Evolutionary conservation across 2,329 filamentous ascomycete species (phyloP), one percentile per base, ranked within the genome.

Genomic region (Cladosporium sphaerospermum): DNA sequence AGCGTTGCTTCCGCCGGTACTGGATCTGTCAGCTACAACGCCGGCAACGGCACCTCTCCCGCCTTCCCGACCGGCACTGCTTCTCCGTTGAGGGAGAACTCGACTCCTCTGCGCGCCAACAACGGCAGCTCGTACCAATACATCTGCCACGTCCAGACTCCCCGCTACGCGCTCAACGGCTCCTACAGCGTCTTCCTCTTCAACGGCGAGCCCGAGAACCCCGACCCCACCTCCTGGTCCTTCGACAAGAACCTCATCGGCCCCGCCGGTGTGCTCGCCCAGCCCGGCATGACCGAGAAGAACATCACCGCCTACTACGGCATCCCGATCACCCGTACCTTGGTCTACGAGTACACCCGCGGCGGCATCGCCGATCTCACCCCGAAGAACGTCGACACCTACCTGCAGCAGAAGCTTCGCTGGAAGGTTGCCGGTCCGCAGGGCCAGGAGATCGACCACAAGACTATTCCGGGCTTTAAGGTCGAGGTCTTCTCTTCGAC

Each of bases 111-210:
- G 10, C 45, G 53, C 18, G 58, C 78, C 46, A 63, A 66, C 3
- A 63, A 73, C n/a, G 67, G 68, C 46, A 64, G 64, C 28, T 82
- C 82, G 61, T 76, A 73, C 13, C 79, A 90, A 62, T 91, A 87
- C 81, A 76, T 83, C 39, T 81, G 80, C 59, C 86, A 86, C 61
- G 75, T 90, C 43, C 73, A 75, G 31, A 79, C 84, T 37, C 73
- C 76, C 47, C 83, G 81, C 56, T 78, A 81, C 55, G 80, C 80
- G 1, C 68, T 86, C 8, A 73, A 77, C 13, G 78, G 77, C 1
- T 80, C 83, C 0, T 88, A 85, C 63, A 74, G 73, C 55, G 72
- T 91, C 33, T 80, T 84, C 62, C 74, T 90, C 54, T 91, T 89
- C 68, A 65, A 89, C 3, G 85, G 83, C 0, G 64, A 74, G 1